Base-by-base conservation (phyloP, 1,284 basidiomycete species). In the Austroboletus sp. region DNA sequence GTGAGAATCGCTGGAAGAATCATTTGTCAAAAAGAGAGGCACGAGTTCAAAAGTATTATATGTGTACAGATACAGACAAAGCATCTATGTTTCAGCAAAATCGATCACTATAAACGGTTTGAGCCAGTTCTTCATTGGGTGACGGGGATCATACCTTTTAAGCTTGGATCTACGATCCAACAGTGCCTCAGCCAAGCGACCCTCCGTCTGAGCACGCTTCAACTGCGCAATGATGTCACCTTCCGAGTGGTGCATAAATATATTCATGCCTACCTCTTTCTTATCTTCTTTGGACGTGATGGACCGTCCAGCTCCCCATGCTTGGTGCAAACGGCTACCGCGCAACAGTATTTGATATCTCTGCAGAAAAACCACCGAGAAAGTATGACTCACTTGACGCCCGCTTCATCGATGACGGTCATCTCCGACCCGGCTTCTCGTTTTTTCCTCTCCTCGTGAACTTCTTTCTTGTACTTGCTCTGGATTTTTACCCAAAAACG, bases 401-500 rank as follows among this genome's bases (percentile, higher is more conserved):
- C 67, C 12, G 73, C 74, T 54, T 89, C 88, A 57, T 90, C 82
- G 45, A 85, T 75, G 33, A 75, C 72, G 2, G 73, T 68, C 48
- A 74, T 68, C 35, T 76, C 74, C 39, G 74, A 63, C 50, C 69
- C 63, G 5, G 77, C 83, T 50, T 80, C 82, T 57, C 78, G 82
- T 66, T 77, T 80, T 70, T 85, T 85, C 70, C 79, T 84, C 62
- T 85, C 82, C 63, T 89, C 81, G 39, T 84, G 72, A 4, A 88
- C 89, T 63, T 95, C 91, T 58, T 80, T 78, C 69, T 93, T 85
- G 68, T 88, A 94, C 62, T 90, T 89, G 66, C 77, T 80, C 70
- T 96, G 92, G 39, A 95, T 84, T 68, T 92, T 92, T 45, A 94
- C 79, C 76, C 80, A 85, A 63, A 92, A 90, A 11, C 82, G 73